Conservation (phyloP, 441 rosid species). For the Biscutella laevigata region DNA sequence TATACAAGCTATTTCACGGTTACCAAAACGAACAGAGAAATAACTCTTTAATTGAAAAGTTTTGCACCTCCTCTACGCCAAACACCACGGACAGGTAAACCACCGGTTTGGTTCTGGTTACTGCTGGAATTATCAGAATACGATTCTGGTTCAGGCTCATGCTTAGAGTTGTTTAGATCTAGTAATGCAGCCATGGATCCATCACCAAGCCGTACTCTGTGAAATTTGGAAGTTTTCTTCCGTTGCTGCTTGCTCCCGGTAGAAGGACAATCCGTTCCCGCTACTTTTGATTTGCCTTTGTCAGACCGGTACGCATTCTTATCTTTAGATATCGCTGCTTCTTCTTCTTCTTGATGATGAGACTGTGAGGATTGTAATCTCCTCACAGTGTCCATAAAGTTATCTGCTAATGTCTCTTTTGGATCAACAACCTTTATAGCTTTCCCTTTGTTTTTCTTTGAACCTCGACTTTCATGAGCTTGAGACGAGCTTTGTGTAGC, state of each 20-base stretch:
- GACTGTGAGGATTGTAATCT: conserved; percentile 46
- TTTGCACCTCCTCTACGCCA: conserved; percentile 67
- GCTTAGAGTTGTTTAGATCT: conserved; percentile 36
- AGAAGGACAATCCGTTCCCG: conserved; percentile 5
- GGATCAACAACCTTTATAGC: conserved; percentile 26
- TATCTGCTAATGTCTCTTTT: conserved; percentile 44
- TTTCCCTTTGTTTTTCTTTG: conserved; percentile 54
- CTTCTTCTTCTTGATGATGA: conserved; percentile 31
- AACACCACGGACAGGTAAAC: conserved; percentile 50
- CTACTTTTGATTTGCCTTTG: conserved; percentile 38
- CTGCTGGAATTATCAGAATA: conserved; percentile 19
- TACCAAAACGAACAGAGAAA: too few species aligned
- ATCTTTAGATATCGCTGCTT: conserved; percentile 50
- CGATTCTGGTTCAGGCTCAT: conserved; percentile 30
- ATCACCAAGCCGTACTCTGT: conserved; percentile 65
- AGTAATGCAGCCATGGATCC: conserved; percentile 55
- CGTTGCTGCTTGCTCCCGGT: conserved; percentile 35
- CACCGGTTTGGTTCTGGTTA: conserved; percentile 25
- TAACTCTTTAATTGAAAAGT: too few species aligned
- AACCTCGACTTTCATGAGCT: conserved; percentile 28
- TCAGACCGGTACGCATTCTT: conserved; percentile 55
- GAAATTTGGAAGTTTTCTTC: conserved; percentile 77
- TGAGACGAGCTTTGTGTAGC: conserved; percentile 17
- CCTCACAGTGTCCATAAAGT: conserved; percentile 45
- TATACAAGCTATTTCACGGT: too few species aligned